Base-by-base conservation (phyloP, 108 stramenopile genomes). In the Cyclotella sp. region DNA sequence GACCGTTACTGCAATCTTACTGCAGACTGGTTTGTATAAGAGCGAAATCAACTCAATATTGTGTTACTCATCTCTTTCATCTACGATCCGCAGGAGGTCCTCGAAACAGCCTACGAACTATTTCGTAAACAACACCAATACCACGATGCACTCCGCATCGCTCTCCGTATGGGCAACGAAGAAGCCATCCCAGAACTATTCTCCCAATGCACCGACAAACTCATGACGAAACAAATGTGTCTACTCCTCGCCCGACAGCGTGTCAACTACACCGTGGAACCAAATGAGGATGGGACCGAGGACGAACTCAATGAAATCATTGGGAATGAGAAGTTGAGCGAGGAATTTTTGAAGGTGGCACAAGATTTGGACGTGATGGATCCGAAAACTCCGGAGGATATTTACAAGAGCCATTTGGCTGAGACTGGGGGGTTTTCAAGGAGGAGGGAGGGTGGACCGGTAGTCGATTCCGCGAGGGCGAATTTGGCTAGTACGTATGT, bases 401-500 rank as follows among this genome's bases (percentile, higher is more conserved):
- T 99, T 65, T 99, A 98, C 95, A 99, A 99, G 88, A 93, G 89
- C 76, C 98, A 98, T 81, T 89, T 99, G 68, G 93, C 97, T 15
- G 99, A 99, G 81, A 94, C 95, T 30, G 95, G 90, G 16, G 97
- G 97, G 9, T 95, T 97, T 75, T 87, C 85, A 67, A 77, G 98
- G 16, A 80, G 94, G 39, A 81, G 95, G 54, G 93, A 96, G 14
- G 82, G 92, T 46, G 93, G 85, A 7, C 94, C 84, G 0, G 86
- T 91, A 60, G 97, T 99, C 21, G 98, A 99, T 76, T 97, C 97
- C 14, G 99, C 99, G 39, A 91, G 98, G 47, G 98, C 97, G 10
- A 99, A 99, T 81, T 91, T 99, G 72, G 98, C 99, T 16, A 94
- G 96, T 49, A 98, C 98, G 0, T 99, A 97, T 73, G 98, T 99